Base-by-base conservation (phyloP, 1,284 basidiomycete species). In the Ganoderma lucidum region DNA sequence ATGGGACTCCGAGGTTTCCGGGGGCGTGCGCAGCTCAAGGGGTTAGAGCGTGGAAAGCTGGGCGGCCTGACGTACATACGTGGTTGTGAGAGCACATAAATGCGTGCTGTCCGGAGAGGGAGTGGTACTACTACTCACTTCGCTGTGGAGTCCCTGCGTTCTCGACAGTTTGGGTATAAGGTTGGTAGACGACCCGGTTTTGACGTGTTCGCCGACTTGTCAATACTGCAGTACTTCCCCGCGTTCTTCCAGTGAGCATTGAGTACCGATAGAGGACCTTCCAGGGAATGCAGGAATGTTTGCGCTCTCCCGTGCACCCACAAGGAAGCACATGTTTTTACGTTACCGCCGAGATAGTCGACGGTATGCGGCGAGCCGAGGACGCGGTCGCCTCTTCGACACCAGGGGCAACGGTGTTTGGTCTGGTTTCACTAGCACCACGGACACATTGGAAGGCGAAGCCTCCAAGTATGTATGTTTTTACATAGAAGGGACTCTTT, bases 321-420 rank as follows among this genome's bases (percentile, higher is more conserved):
- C 48, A 19, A 51, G 12, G 48, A 51, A 51, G 48, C 48, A 28
- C 10, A 23, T 28, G 10, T 28, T 9, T 48, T 51, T 51, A 51
- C 48, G 48, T 51, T 51, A 28, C 48, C 23, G 12, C 23, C 48
- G 48, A 51, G 23, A 51, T 28, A 51, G 48, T 51, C 48, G 48
- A 51, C 48, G 10, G 48, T 51, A 51, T 51, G 48, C 48, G 48
- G 12, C 48, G 12, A 51, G 48, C 48, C 48, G 48, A 51, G 48
- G 42, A 28, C 23, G 23, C 48, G 23, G 23, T 51, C 48, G 48
- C 48, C 23, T 51, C 23, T 51, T 51, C 48, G 23, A 51, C 48
- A 23, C 48, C 48, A 51, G 48, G 48, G 48, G 23, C 19, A 51
- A 51, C 23, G 23, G 3, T 28, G 10, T 51, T 28, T 51, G 10